Base-by-base conservation (phyloP, 1,139 yeast species). In the Tardiomyces depauwii region DNA sequence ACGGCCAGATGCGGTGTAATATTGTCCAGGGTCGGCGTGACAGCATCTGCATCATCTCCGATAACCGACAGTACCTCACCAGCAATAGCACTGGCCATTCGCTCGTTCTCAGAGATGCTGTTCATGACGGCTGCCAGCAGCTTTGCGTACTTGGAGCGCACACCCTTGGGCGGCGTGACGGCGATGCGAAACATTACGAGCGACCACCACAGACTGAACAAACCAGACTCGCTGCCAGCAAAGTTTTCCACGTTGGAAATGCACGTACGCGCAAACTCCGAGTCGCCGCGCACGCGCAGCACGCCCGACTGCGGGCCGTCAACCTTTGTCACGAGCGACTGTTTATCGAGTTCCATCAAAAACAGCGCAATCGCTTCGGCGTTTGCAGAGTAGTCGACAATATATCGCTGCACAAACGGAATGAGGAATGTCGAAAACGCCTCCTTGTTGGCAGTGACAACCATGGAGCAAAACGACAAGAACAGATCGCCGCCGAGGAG, bases 381-480 rank as follows among this genome's bases (percentile, higher is more conserved):
- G 16, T 30, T 14, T 5, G n/a, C 11, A 5, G 36, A 47, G 45
- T 46, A 42, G 18, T 49, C 44, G 16, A 45, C 45, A 18, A 57
- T 44, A 42, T 47, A 51, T 16, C 50, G 47, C 14, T 54, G 52
- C 11, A 57, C 46, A 43, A 47, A 51, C 4, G 54, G 52, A 32
- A 53, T 41, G 36, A 52, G 47, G 47, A 55, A 58, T 41, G 44
- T 51, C 18, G 49, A 47, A 45, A 58, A 57, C 12, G 52, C 53
- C 2, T 55, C 47, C 10, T 53, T 51, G 2, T 70, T 46, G n/a
- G 53, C 51, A 2, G 63, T 62, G 18, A 72, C 51, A 2, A 73
- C 63, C 11, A 66, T 54, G 2, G 60, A 57, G 49, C 76, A 72
- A 42, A 80, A 67, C 2, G 66, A 47, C 16, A 56, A 44, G 40